phyloP scores from a whole-genome alignment of 1,139 yeast species.

The Zhuliangozyma blackwelliae region DNA sequence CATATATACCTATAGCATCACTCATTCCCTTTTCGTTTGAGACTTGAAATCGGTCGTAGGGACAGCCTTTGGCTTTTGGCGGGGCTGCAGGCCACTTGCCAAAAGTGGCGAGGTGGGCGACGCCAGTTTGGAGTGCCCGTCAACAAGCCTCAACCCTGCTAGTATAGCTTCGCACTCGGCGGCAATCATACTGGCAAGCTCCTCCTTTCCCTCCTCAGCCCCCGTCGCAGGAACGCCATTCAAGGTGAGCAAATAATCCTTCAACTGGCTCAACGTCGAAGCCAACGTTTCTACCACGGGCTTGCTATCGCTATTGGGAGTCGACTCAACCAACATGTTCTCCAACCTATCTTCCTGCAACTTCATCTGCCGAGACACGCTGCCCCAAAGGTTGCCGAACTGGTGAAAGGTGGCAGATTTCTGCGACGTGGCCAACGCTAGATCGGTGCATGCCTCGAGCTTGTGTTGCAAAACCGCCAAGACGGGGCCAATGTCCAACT shows the following conservation, averaged over 20 bases:
- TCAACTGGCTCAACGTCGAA: conserved; percentile 5
- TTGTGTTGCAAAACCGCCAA: conserved; percentile 25
- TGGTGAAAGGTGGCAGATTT: conserved; percentile 29
- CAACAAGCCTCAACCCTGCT: conserved; percentile 4
- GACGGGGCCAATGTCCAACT: conserved; percentile 34
- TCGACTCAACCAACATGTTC: conserved; percentile 14
- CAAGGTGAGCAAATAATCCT: neutral
- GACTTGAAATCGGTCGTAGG: too few species aligned
- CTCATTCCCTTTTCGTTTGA: too few species aligned
- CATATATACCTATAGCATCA: too few species aligned
- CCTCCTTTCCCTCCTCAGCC: neutral
- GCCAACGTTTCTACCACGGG: conserved; percentile 4
- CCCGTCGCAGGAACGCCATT: neutral
- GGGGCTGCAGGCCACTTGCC: too few species aligned
- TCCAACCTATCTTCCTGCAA: conserved; percentile 24
- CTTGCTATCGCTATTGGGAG: conserved; percentile 5
- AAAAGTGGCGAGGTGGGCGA: too few species aligned
- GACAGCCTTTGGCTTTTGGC: too few species aligned
- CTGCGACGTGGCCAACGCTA: conserved; percentile 21
- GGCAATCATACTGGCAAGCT: neutral
- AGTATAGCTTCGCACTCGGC: conserved; percentile 7
- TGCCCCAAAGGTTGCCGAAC: conserved; percentile 34
- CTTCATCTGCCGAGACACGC: conserved; percentile 26
- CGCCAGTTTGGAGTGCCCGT: too few species aligned
- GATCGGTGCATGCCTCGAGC: conserved; percentile 25